Conservation (phyloP, 2,329 filamentous ascomycete genomes). For the Rutstroemia sp. region DNA sequence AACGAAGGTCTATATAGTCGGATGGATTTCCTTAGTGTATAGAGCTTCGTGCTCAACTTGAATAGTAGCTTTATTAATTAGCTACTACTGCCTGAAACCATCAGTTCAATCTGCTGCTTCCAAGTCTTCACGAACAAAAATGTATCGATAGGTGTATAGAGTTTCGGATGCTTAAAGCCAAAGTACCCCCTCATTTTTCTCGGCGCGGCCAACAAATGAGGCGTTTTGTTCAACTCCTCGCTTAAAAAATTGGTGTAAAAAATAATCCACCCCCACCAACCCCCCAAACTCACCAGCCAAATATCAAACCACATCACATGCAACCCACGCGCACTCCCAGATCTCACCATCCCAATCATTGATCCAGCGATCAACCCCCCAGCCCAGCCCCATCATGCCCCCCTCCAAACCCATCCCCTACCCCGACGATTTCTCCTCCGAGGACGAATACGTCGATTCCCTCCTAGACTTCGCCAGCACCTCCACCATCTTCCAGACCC, state of each 20-base stretch:
- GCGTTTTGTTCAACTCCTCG: neutral
- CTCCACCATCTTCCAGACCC: conserved; percentile 69
- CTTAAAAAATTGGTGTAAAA: conserved; percentile 1
- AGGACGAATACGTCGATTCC: conserved; percentile 71
- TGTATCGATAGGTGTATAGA: no score
- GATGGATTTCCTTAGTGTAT: no score
- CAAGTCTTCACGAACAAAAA: no score
- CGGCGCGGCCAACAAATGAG: no score
- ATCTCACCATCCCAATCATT: neutral
- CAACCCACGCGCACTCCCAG: neutral
- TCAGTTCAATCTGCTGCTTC: no score
- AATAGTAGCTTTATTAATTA: no score
- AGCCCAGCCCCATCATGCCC: conserved; percentile 17
- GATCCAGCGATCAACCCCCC: neutral
- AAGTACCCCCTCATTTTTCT: no score
- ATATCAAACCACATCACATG: neutral
- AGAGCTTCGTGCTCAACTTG: no score
- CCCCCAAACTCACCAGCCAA: no score
- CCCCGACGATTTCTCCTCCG: conserved; percentile 47
- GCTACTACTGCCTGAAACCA: no score
- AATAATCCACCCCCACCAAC: neutral
- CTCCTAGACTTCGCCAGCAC: conserved; percentile 70
- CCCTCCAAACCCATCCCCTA: conserved; percentile 24
- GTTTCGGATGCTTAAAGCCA: no score
- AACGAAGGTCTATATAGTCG: no score